phyloP scores from a whole-genome alignment of 2,329 filamentous ascomycete genomes.

The Tolypocladium tropicale region DNA sequence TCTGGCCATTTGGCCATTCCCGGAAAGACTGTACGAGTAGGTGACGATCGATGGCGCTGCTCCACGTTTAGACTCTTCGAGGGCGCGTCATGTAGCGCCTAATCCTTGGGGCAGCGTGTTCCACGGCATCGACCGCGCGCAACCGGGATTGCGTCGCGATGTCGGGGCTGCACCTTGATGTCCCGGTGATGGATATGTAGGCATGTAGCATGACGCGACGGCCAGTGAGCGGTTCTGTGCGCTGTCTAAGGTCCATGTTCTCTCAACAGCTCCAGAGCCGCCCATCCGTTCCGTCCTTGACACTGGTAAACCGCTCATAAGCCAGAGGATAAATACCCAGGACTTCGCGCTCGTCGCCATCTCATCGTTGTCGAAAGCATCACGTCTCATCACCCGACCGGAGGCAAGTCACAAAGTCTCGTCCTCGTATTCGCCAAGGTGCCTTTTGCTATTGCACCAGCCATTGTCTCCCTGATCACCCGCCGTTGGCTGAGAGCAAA shows the following conservation, averaged over 20 bases:
- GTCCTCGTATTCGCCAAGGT: not conserved
- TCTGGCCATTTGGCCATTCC: not conserved
- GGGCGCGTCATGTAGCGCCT: not conserved
- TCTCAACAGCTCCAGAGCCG: not conserved
- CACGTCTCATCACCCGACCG: not conserved
- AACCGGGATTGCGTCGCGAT: conserved; percentile 1
- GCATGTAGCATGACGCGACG: not conserved
- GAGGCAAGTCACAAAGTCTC: not conserved
- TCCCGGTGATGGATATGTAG: not conserved
- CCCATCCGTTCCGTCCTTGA: not conserved
- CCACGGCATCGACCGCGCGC: conserved; percentile 4
- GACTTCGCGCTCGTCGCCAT: not conserved
- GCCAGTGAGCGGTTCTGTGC: not conserved
- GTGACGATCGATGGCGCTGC: not conserved
- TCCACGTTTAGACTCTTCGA: not conserved
- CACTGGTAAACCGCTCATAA: not conserved
- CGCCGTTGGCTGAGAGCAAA: not conserved
- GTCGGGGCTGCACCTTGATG: conserved; percentile 1
- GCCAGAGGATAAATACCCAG: not conserved
- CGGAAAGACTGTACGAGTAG: not conserved
- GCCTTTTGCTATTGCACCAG: not conserved
- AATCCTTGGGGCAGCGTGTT: not conserved
- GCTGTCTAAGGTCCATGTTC: not conserved
- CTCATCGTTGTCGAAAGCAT: not conserved
- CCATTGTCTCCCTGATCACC: not conserved